These are phyloP conservation scores for Ustilago bromivora DNA, from an alignment of 1,284 basidiomycete genomes.

Conservation along the genomic window DNA sequence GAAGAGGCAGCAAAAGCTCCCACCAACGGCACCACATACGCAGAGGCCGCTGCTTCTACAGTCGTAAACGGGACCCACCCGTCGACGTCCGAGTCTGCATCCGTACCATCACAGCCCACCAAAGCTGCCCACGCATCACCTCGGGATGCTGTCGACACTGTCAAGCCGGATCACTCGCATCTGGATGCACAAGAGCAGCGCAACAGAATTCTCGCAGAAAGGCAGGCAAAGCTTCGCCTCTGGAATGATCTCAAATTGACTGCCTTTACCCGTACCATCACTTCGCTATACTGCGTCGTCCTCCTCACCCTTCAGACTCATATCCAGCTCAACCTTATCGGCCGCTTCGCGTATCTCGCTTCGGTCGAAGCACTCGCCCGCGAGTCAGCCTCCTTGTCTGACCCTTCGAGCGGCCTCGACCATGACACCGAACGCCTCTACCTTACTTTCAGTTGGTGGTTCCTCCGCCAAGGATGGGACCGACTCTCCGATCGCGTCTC, in stretches of 20 bases:
- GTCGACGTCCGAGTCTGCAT: background rate
- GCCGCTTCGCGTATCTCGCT: constrained; percentile 82
- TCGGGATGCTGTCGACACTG: background rate
- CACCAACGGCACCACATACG: background rate
- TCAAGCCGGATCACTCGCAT: constrained; percentile 20
- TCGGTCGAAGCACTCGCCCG: constrained; percentile 75
- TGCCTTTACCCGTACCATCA: constrained; percentile 86
- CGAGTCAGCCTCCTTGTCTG: constrained; percentile 14
- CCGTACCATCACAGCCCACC: constrained; percentile 1
- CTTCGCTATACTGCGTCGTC: constrained; percentile 82
- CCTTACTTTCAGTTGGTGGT: constrained; percentile 89
- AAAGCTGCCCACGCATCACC: background rate
- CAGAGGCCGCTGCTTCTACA: background rate
- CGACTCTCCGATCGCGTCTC: constrained; percentile 80
- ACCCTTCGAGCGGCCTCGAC: constrained; percentile 33
- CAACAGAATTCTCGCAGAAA: constrained; percentile 38
- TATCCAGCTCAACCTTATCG: constrained; percentile 84
- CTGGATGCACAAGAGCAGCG: constrained; percentile 43
- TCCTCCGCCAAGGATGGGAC: constrained; percentile 88
- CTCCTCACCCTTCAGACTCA: constrained; percentile 84
- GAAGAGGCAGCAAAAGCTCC: background rate
- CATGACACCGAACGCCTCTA: constrained; percentile 80
- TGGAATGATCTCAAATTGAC: constrained; percentile 68
- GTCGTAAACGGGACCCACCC: background rate
- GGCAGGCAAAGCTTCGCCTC: constrained; percentile 59